Evolutionary conservation across 495 filamentous ascomycete genomes (phyloP), one percentile per base, ranked within the genome.

Genomic region (Umbilicaria muhlenbergii): DNA sequence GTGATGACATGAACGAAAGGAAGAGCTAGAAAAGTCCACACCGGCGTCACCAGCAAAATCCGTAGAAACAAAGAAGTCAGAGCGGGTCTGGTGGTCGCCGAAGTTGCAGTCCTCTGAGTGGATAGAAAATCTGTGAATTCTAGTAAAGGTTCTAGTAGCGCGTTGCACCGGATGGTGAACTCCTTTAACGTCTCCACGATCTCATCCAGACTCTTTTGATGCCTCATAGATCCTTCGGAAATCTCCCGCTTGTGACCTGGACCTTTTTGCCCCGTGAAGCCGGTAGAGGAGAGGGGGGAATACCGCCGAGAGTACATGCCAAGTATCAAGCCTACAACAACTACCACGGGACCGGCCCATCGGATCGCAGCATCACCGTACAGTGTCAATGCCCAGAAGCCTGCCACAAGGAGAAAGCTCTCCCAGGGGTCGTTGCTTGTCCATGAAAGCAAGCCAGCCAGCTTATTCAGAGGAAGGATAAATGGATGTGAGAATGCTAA

Each of bases 401-500:
- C 66, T 2, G 77, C 75, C 11, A 99, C 68, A 24, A 96, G 57
- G 38, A 99, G 66, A 61, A 99, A 99, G 67, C 86, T 92, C 64
- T 95, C 86, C 88, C 88, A 96, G 2, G 87, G 78, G 51, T 99
- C 91, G 24, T 73, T 80, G 10, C 80, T 87, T 14, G 85, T 91
- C 91, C 91, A 99, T 62, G 83, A 92, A 34, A 96, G 50, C 39
- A 99, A 66, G 0, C 88, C 89, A 13, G 74, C 77, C 11, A 91
- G 50, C 50, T 78, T 81, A 52, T 94, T 95, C 34, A 93, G 66
- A 15, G 86, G 85, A 24, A 89, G 63, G 13, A 99, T 65, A 56
- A 94, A 96, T 1, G 89, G 86, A 60, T 95, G 86, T 17, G 86
- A 92, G 56, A 95, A 93, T 45, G 86, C 87, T 41, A 99, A 70